These are phyloP conservation scores for Coniella vitis DNA, from an alignment of 2,329 filamentous ascomycete genomes.

Conservation along the genomic window DNA sequence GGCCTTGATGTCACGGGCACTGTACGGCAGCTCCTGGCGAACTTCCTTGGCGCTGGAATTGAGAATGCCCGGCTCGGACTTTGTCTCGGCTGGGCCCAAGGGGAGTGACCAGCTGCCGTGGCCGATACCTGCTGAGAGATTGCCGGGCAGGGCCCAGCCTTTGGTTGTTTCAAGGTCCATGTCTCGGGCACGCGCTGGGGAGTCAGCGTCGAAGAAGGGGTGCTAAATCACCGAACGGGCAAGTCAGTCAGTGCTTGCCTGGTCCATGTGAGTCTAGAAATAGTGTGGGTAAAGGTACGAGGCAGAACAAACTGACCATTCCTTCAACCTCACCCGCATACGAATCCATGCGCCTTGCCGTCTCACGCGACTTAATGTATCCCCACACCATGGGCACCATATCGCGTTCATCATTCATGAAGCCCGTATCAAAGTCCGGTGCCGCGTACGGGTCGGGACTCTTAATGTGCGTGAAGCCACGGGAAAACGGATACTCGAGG, in stretches of 20 bases:
- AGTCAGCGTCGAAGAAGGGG: constrained; percentile 66
- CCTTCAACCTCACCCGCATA: constrained; percentile 66
- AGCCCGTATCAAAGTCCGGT: constrained; percentile 73
- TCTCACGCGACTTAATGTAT: constrained; percentile 77
- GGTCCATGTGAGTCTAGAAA: too few species aligned
- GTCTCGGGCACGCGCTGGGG: constrained; percentile 61
- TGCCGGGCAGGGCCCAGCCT: constrained; percentile 65
- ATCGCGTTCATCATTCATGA: constrained; percentile 80
- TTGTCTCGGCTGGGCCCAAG: constrained; percentile 45
- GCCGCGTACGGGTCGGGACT: constrained; percentile 66
- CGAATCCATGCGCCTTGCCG: constrained; percentile 68
- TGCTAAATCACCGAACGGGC: constrained; percentile 43
- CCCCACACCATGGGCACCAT: constrained; percentile 83
- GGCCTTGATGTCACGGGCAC: constrained; percentile 51
- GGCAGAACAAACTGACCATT: constrained; percentile 29
- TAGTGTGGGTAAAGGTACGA: too few species aligned
- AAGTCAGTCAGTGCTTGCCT: background rate
- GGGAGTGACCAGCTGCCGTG: constrained; percentile 66
- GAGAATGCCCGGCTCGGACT: constrained; percentile 39
- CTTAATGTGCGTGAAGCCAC: constrained; percentile 63
- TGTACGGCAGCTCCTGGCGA: constrained; percentile 60
- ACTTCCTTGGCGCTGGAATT: constrained; percentile 58
- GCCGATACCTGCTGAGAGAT: constrained; percentile 63
- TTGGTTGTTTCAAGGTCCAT: constrained; percentile 72
- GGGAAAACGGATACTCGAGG: constrained; percentile 70